Base-by-base conservation (phyloP, 352 stramenopile species). In the Globisporangium middletonii region DNA sequence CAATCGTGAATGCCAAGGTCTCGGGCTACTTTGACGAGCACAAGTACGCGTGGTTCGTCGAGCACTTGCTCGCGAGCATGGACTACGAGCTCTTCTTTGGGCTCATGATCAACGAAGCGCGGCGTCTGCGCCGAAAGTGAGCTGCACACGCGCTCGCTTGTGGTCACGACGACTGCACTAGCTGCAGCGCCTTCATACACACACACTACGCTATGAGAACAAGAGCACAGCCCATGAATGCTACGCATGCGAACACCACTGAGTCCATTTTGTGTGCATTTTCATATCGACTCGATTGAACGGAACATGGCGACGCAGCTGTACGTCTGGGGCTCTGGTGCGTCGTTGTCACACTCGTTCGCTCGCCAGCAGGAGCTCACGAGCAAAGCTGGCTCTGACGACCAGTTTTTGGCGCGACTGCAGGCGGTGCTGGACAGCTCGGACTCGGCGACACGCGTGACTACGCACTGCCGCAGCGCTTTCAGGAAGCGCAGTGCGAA, bases 21-120 rank as follows among this genome's bases (percentile, higher is more conserved):
- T 76, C 73, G 35, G 77, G 75, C 48, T 68, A 87, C 50, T 90
- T 88, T 53, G 74, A 89, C 13, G 74, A 89, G 63, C 76, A 83
- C 65, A 64, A 77, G 45, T 82, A 88, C 60, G 69, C 64, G 23
- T 92, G 82, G 82, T 90, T 92, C 46, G 79, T 92, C 50, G 76
- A 92, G 37, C 79, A 83, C 59, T 64, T 90, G 55, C 62, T 90
- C 23, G 79, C 80, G 30, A 90, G 77, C 54, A 89, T 92, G 78
- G 78, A 90, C 58, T 92, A 88, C 65, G 85, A 89, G 50, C 69
- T 87, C 43, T 90, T 92, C 52, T 88, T 88, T 65, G 75, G 76
- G 0, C 77, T 92, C 59, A 90, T 89, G 73, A 62, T 87, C 49
- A 92, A 92, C 66, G 78, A 92, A 56, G 76, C 80, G 15, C 73